Percentiles rank a stretch among this genome's conserved stretches.
These are phyloP conservation scores for Flaveria sonorensis DNA, from an alignment of 129 eudicot species.

Conservation along the genomic window DNA sequence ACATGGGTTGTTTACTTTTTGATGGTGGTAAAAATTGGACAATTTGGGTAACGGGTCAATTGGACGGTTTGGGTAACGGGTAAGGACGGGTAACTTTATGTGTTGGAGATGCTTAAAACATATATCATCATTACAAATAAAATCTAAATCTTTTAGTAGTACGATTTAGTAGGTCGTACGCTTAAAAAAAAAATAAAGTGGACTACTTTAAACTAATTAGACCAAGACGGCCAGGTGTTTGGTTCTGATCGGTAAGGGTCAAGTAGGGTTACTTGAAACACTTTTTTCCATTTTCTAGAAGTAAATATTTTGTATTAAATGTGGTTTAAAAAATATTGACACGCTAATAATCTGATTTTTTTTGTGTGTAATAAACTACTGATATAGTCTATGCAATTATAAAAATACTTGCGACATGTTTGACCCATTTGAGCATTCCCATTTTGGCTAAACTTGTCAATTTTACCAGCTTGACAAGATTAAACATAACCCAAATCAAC, in stretches of 20 bases:
- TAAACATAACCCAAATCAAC: background rate
- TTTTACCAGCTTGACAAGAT: background rate
- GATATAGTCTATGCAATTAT: background rate
- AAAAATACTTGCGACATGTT: background rate
- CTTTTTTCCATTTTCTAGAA: background rate
- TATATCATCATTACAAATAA: too few relatives aligned
- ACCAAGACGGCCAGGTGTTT: background rate
- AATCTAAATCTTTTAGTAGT: too few relatives aligned
- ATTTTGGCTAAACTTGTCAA: background rate
- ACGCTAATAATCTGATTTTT: background rate
- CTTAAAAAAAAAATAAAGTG: background rate
- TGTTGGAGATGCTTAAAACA: background rate
- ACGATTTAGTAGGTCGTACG: background rate
- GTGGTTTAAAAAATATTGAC: background rate
- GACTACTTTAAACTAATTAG: background rate
- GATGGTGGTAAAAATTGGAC: background rate
- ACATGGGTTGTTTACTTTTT: conserved; percentile 3
- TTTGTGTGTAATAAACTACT: background rate
- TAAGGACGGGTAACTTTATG: background rate
- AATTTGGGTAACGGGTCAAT: conserved; percentile 1
- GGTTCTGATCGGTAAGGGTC: background rate
- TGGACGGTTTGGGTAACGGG: background rate
- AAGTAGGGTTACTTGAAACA: background rate
- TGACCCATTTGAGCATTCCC: background rate
- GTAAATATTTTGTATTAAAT: background rate